Evolutionary conservation across 139 green algal genomes (phyloP), one percentile per base, ranked within the genome.

Genomic region (Chlamydomonas urium): DNA sequence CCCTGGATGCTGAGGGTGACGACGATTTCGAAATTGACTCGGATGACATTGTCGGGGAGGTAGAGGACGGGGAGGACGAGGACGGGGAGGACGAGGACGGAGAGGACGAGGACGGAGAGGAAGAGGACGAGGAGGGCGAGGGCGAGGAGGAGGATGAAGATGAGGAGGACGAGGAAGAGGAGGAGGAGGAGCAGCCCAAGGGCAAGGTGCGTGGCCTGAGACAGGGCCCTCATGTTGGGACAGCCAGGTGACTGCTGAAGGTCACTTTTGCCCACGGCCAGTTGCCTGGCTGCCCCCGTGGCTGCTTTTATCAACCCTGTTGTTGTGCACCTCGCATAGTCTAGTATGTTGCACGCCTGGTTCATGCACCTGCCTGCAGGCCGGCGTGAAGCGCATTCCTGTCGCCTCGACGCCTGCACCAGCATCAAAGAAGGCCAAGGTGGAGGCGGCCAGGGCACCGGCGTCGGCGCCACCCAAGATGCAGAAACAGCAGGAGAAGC

Each of bases 101-200:
- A 56, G 17, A 26, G 17, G 45, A 56, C 17, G 56, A 32, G 28
- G 56, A 34, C 28, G 56, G 10, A 32, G 26, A 37, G n/a, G 19
- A 32, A 29, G 56, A 29, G 19, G 56, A 32, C 10, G 56, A 65
- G 56, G 56, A 32, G 10, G 56, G 19, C 10, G 56, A 65, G 10
- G 56, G 19, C 8, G 56, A 65, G 8, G 56, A 34, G 24, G 56
- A 65, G 8, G 56, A 65, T 29, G 56, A 65, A 14, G 56, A 34
- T 19, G 56, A 65, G 8, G 56, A 65, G 56, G 56, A 65, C 28
- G 56, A 65, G 56, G 56, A 65, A 32, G 56, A 65, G 28, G 56
- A 32, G 28, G 56, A 65, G 56, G 56, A 65, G 56, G 26, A 8
- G 14, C 8, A 65, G 19, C 56, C 56, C 8, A 32, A 34, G 28